Percentiles rank a stretch among this genome's conserved stretches.
Conservation (phyloP, 2,329 filamentous ascomycete genomes). For the Penicillium sp. region DNA sequence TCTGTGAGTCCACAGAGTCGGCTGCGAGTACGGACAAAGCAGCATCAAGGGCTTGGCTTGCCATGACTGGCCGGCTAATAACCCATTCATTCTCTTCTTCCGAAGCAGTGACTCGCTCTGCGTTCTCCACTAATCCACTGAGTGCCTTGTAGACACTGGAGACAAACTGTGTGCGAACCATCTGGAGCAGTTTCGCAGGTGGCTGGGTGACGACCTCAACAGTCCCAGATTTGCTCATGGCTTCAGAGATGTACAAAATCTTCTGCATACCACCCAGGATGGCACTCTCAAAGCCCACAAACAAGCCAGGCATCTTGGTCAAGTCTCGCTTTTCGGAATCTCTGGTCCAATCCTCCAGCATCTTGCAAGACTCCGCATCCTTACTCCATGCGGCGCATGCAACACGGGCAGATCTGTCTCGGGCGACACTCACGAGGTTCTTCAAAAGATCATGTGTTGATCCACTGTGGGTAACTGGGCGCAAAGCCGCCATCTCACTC, state of each 20-base stretch:
- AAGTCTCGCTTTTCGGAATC: constrained; percentile 79
- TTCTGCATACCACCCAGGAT: constrained; percentile 88
- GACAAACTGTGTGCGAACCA: constrained; percentile 89
- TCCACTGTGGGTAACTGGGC: constrained; percentile 60
- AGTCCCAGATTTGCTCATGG: constrained; percentile 70
- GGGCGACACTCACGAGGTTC: constrained; percentile 70
- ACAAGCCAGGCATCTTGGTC: constrained; percentile 85
- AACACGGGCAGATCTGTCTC: constrained; percentile 82
- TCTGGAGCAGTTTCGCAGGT: constrained; percentile 81
- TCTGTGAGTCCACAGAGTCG: constrained; percentile 54
- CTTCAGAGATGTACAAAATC: constrained; percentile 89
- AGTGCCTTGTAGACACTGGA: constrained; percentile 91
- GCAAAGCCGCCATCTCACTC: constrained; percentile 77
- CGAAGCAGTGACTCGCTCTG: constrained; percentile 70
- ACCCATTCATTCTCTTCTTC: constrained; percentile 57
- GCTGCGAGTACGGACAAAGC: constrained; percentile 45
- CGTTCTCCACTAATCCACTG: constrained; percentile 95
- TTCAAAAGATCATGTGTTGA: constrained; percentile 70
- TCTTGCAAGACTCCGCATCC: constrained; percentile 89
- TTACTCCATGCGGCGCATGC: constrained; percentile 89
- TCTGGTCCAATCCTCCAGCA: constrained; percentile 90
- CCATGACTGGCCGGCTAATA: constrained; percentile 42
- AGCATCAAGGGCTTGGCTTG: constrained; percentile 31
- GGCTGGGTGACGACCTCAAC: constrained; percentile 81
- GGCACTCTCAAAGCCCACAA: constrained; percentile 80